Evolutionary conservation across 1,284 basidiomycete species (phyloP), one percentile per base, ranked within the genome.

Genomic region (Apiotrichum sp.): DNA sequence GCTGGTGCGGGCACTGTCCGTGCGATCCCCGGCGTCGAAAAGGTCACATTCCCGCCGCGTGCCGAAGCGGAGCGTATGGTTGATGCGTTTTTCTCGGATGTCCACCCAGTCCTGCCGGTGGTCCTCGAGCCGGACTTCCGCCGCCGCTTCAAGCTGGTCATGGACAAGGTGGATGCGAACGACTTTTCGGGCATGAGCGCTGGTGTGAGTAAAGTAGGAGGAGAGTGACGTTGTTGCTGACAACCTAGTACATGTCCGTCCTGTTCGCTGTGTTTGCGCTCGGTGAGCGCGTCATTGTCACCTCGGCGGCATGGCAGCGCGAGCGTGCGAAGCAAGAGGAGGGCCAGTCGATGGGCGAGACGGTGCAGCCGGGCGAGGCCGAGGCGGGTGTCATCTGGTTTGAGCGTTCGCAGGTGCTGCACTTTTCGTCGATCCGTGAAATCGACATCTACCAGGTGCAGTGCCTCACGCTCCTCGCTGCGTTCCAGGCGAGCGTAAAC

Each of bases 401-500:
- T 58, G 73, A 73, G 56, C 57, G 73, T 57, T 86, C 90, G 36
- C 82, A 93, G 72, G 85, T 93, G 56, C 78, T 93, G 41, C 88
- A 91, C 70, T 91, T 91, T 71, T 91, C 91, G 76, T 89, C 87
- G 85, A 71, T 84, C 84, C 56, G 86, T 82, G 63, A 89, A 82
- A 56, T 88, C 89, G 77, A 80, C 62, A 67, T 87, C 47, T 81
- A 84, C 47, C 90, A 93, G 74, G 89, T 93, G 38, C 89, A 93
- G 77, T 88, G 87, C 73, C 86, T 91, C 70, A 82, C 89, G 60
- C 80, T 93, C 53, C 82, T 92, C 79, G 86, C 90, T 39, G 88
- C 89, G 1, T 93, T 91, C 78, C 79, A 93, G 58, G 91, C 89
- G 66, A 88, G 88, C 52, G 82, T 93, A 64, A 93, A 93, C 69